Percentiles rank a stretch among this genome's conserved stretches.
phyloP scores from a whole-genome alignment of 208 protist species.

The Crithidia expoeki region DNA sequence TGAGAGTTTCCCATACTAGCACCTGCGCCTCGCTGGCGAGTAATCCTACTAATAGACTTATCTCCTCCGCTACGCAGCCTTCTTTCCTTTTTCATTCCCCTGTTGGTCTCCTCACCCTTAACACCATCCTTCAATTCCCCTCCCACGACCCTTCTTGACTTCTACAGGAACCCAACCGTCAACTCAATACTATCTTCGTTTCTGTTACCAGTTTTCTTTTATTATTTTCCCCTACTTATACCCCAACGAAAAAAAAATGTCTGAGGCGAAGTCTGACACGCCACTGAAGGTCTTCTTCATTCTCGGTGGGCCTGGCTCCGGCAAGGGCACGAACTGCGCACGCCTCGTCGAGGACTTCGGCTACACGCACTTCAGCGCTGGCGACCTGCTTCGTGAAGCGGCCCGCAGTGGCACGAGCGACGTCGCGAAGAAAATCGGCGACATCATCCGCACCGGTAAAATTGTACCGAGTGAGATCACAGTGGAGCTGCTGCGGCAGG shows the following conservation, averaged over 20 bases:
- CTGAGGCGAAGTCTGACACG: neutral
- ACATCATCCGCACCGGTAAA: constrained; percentile 62
- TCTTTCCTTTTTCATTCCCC: too few species aligned
- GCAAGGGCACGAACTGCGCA: constrained; percentile 86
- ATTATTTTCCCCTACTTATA: neutral
- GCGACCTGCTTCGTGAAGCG: constrained; percentile 85
- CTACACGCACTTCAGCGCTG: constrained; percentile 87
- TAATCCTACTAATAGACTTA: too few species aligned
- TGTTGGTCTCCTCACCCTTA: too few species aligned
- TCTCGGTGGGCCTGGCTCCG: constrained; percentile 85
- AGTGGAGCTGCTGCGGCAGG: constrained; percentile 71
- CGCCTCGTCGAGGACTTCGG: constrained; percentile 78
- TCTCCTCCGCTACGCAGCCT: too few species aligned
- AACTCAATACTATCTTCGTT: neutral
- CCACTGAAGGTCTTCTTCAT: constrained; percentile 85
- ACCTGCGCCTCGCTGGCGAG: too few species aligned
- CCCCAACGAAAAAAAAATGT: constrained; percentile 5
- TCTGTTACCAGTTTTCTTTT: neutral
- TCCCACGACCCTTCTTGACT: too few species aligned
- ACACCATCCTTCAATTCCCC: too few species aligned
- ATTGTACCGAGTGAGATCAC: constrained; percentile 92
- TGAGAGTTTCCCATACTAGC: too few species aligned
- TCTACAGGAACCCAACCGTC: too few species aligned
- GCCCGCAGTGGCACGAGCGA: constrained; percentile 58
- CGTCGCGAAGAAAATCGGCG: constrained; percentile 75